Conservation (phyloP, 2,329 filamentous ascomycete species). For the Aureobasidium zeae region DNA sequence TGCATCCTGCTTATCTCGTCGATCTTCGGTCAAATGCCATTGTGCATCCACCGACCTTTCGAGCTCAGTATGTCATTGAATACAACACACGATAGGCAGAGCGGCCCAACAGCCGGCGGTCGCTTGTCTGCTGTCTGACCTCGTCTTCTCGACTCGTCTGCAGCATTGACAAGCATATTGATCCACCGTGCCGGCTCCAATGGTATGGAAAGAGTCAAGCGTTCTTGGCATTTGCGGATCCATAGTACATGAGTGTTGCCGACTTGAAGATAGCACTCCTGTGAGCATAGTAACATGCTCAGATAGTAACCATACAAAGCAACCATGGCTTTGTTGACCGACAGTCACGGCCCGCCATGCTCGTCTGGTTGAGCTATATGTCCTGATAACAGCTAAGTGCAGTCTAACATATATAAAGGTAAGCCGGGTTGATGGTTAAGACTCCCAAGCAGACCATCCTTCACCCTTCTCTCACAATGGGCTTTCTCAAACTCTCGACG, state of each 20-base stretch:
- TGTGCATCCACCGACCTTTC: background rate
- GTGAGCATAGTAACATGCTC: background rate
- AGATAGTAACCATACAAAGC: slow-evolving; percentile 1
- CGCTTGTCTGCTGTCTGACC: background rate
- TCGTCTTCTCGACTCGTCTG: too few relatives aligned
- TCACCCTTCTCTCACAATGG: background rate
- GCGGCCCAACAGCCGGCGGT: background rate
- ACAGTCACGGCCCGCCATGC: background rate
- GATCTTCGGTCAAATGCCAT: background rate
- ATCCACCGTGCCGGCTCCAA: background rate
- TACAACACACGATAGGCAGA: slow-evolving; percentile 10
- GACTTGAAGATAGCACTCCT: slow-evolving; percentile 2
- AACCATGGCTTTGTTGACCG: background rate
- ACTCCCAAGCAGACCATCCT: background rate
- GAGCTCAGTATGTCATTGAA: background rate
- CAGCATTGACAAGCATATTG: background rate
- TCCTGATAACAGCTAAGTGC: background rate
- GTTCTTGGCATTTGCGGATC: background rate
- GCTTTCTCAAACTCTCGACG: slow-evolving; percentile 8
- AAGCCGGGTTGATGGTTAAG: background rate
- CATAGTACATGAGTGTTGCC: background rate
- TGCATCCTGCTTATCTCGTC: slow-evolving; percentile 7
- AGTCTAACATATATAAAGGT: slow-evolving; percentile 2
- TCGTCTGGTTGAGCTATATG: background rate
- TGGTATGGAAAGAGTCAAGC: background rate